These are phyloP conservation scores for Lobosporangium transversale DNA, from an alignment of 192 early-diverging fungal genomes.

Conservation along the genomic window DNA sequence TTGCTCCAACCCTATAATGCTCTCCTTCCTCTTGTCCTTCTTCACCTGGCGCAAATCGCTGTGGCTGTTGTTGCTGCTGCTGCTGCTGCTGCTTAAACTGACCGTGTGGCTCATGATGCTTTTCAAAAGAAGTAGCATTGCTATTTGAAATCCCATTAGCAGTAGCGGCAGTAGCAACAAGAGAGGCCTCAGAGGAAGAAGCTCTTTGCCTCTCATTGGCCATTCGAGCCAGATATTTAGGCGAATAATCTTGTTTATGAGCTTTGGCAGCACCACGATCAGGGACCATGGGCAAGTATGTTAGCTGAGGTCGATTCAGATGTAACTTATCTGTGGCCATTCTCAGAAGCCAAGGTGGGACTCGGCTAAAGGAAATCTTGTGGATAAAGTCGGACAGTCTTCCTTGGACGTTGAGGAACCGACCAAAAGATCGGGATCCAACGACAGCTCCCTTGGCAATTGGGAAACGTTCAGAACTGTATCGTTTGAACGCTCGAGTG, in stretches of 20 bases:
- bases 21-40: too few species aligned
- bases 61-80: too few species aligned
- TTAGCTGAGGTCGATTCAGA: slow-evolving; percentile 39
- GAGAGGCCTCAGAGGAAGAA: too few species aligned
- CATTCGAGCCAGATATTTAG: slow-evolving; percentile 16
- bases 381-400: slow-evolving; percentile 31
- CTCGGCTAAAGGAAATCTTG: slow-evolving; percentile 29
- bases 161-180: too few species aligned
- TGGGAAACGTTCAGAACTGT: slow-evolving; percentile 20
- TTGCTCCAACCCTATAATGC: too few species aligned
- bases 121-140: too few species aligned
- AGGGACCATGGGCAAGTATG: slow-evolving; percentile 42
- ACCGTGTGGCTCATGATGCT: too few species aligned
- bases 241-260: slow-evolving; percentile 33
- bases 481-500: slow-evolving; percentile 35
- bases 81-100: too few species aligned
- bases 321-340: slow-evolving; percentile 34
- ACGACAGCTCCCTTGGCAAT: slow-evolving; percentile 12
- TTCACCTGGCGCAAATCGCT: too few species aligned
- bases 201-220: too few species aligned
- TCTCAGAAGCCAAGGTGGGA: slow-evolving; percentile 29
- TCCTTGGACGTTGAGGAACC: slow-evolving; percentile 18
- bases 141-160: too few species aligned
- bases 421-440: slow-evolving; percentile 31
- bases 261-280: slow-evolving; percentile 31